phyloP scores from a whole-genome alignment of 805 yeast species.

The Suhomyces sp. region DNA sequence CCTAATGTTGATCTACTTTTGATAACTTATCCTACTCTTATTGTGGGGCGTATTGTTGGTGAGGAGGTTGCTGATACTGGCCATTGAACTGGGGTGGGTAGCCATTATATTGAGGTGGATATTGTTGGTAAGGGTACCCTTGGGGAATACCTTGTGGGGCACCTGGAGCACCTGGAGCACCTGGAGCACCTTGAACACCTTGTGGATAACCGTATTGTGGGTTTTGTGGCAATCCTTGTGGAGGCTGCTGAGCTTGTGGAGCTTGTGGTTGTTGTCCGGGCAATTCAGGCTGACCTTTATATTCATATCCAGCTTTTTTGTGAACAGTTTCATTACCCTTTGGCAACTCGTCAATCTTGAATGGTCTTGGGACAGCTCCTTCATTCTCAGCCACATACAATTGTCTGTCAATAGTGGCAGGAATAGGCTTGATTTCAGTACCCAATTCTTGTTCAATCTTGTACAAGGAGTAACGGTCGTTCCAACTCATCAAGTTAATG shows the following conservation, averaged over 20 bases:
- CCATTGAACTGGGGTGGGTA: slow-evolving; percentile 23
- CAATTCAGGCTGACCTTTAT: slow-evolving; percentile 45
- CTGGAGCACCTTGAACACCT: slow-evolving; percentile 10
- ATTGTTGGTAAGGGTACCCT: slow-evolving; percentile 14
- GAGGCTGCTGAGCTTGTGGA: slow-evolving; percentile 2
- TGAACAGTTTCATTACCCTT: slow-evolving; percentile 36
- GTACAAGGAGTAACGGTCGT: slow-evolving; percentile 89
- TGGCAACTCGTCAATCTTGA: slow-evolving; percentile 65
- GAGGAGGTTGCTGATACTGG: slow-evolving; percentile 21
- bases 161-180: too few species aligned
- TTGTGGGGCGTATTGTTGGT: background rate
- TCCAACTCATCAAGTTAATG: slow-evolving; percentile 93
- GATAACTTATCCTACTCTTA: background rate
- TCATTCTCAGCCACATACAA: slow-evolving; percentile 84
- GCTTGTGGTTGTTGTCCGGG: slow-evolving; percentile 7
- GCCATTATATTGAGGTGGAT: slow-evolving; percentile 26
- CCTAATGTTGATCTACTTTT: background rate
- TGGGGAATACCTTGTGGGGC: slow-evolving; percentile 3
- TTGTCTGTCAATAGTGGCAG: slow-evolving; percentile 84
- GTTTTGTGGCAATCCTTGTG: slow-evolving; percentile 11
- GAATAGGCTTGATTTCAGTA: slow-evolving; percentile 95
- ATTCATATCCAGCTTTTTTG: slow-evolving; percentile 36
- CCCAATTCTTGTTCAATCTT: slow-evolving; percentile 97
- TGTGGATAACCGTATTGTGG: slow-evolving; percentile 10
- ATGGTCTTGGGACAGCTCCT: slow-evolving; percentile 81